phyloP scores from a whole-genome alignment of 768 basidiomycete genomes.

The Solioccasus polychromus region DNA sequence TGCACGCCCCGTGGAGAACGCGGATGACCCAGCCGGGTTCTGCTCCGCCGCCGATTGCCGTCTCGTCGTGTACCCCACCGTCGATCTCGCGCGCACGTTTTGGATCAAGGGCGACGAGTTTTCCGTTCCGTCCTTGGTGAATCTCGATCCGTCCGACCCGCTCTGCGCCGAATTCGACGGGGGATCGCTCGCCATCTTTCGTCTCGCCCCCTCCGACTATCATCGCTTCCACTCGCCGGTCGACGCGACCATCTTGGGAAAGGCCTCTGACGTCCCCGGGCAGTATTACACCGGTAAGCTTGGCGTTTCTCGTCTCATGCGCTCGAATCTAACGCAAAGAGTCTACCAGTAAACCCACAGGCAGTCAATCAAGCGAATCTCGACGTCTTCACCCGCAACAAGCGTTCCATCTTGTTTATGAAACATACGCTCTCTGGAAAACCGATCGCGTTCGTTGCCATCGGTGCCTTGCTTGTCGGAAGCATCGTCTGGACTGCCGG shows the following conservation, averaged over 20 bases:
- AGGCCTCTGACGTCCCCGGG: conserved; percentile 46
- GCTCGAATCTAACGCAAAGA: too few species aligned
- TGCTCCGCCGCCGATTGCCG: conserved; percentile 73
- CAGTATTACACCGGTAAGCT: conserved; percentile 58
- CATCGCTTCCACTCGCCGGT: conserved; percentile 77
- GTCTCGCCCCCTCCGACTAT: conserved; percentile 79
- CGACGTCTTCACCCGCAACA: conserved; percentile 65
- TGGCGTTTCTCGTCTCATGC: background rate
- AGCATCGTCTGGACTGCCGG: conserved; percentile 61
- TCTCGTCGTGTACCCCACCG: conserved; percentile 61
- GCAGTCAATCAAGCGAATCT: conserved; percentile 66
- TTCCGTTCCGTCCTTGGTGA: conserved; percentile 58
- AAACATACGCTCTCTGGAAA: conserved; percentile 44
- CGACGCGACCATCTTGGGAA: conserved; percentile 46
- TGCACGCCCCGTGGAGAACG: conserved; percentile 60
- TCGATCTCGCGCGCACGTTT: conserved; percentile 59
- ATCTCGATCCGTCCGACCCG: conserved; percentile 42
- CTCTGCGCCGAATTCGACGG: conserved; percentile 40
- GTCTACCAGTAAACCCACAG: conserved; percentile 83
- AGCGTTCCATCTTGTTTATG: conserved; percentile 53
- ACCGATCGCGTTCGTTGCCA: conserved; percentile 64
- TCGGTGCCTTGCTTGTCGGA: conserved; percentile 82
- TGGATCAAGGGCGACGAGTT: conserved; percentile 80
- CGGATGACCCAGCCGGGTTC: conserved; percentile 48
- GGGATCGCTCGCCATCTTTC: conserved; percentile 60